A percentile compares a stretch with the other conserved stretches of the same genome.
Evolutionary conservation across 2,329 filamentous ascomycete genomes (phyloP).

Genomic region (Cladosporium oxysporum): DNA sequence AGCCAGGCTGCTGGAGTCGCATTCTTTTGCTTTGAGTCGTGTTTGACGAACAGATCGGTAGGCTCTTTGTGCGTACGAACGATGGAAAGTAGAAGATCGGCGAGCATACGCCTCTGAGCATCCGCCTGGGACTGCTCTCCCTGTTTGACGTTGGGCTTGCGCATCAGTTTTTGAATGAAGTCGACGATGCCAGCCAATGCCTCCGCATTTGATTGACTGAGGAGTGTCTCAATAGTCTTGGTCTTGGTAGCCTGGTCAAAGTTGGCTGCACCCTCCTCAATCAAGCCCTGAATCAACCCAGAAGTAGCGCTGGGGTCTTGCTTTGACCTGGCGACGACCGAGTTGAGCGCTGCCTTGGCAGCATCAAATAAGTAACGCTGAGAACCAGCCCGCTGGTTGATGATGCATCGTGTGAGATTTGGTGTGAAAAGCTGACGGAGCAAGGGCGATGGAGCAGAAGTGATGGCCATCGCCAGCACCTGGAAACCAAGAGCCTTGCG

Average conservation of each 20-base stretch:
- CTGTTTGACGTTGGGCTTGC: constrained; percentile 44
- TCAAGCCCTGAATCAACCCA: constrained; percentile 65
- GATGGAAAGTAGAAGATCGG: constrained; percentile 55
- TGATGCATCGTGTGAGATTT: constrained; percentile 78
- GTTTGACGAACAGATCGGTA: constrained; percentile 25
- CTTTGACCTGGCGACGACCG: constrained; percentile 66
- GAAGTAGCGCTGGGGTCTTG: constrained; percentile 61
- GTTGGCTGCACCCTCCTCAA: constrained; percentile 70
- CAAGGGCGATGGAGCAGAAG: constrained; percentile 52
- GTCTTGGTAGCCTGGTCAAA: constrained; percentile 86
- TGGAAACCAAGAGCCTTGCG: constrained; percentile 92
- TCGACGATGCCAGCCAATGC: constrained; percentile 57
- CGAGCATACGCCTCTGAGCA: constrained; percentile 50
- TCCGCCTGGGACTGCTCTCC: constrained; percentile 50
- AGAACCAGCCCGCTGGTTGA: constrained; percentile 77
- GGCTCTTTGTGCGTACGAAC: constrained; percentile 43
- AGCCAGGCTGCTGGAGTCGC: constrained; percentile 30
- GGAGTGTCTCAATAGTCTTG: constrained; percentile 76
- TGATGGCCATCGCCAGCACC: constrained; percentile 76
- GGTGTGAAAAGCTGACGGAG: constrained; percentile 70
- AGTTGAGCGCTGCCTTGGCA: constrained; percentile 73
- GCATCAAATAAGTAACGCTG: constrained; percentile 79
- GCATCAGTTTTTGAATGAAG: constrained; percentile 50
- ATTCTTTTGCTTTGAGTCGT: constrained; percentile 29
- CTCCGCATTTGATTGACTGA: constrained; percentile 60